These are phyloP conservation scores for Melanogaster broomeanus DNA, from an alignment of 768 basidiomycete genomes.

Conservation along the genomic window DNA sequence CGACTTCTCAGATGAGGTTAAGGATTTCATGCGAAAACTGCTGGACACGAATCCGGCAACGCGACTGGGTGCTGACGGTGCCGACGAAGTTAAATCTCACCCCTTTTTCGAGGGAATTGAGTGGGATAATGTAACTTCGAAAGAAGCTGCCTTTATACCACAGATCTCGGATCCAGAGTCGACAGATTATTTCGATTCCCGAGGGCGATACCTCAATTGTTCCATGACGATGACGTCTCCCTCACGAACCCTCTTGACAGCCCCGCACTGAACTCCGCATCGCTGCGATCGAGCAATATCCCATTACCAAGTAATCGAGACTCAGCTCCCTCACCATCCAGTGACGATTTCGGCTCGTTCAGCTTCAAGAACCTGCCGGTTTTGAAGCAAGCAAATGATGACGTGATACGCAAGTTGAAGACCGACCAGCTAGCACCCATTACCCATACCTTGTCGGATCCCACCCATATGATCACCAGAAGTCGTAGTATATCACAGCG, in stretches of 20 bases:
- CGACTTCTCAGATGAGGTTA: slow-evolving; percentile 81
- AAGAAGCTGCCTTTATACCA: slow-evolving; percentile 94
- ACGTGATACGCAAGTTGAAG: slow-evolving; percentile 93
- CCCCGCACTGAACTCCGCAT: slow-evolving; percentile 29
- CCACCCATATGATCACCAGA: slow-evolving; percentile 56
- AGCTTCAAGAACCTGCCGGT: slow-evolving; percentile 97
- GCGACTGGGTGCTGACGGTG: slow-evolving; percentile 84
- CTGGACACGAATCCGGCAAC: slow-evolving; percentile 77
- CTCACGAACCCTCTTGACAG: slow-evolving; percentile 53
- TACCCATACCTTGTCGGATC: slow-evolving; percentile 70
- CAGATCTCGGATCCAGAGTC: slow-evolving; percentile 95
- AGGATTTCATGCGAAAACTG: slow-evolving; percentile 87
- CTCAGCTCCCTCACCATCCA: slow-evolving; percentile 52
- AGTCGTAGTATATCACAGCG: slow-evolving; percentile 82
- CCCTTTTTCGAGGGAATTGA: slow-evolving; percentile 89
- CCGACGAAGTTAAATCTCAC: slow-evolving; percentile 91
- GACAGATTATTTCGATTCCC: slow-evolving; percentile 99
- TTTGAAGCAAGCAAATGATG: slow-evolving; percentile 97
- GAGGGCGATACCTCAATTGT: slow-evolving; percentile 90
- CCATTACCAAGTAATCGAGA: slow-evolving; percentile 40
- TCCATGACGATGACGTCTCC: slow-evolving; percentile 84
- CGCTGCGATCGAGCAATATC: slow-evolving; percentile 16
- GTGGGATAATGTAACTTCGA: slow-evolving; percentile 88
- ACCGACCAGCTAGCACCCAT: slow-evolving; percentile 86
- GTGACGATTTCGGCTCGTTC: slow-evolving; percentile 96